Evolutionary conservation across 257 asterid genomes (phyloP), one percentile per base, ranked within the genome.

Genomic region (Linaria vulgaris): DNA sequence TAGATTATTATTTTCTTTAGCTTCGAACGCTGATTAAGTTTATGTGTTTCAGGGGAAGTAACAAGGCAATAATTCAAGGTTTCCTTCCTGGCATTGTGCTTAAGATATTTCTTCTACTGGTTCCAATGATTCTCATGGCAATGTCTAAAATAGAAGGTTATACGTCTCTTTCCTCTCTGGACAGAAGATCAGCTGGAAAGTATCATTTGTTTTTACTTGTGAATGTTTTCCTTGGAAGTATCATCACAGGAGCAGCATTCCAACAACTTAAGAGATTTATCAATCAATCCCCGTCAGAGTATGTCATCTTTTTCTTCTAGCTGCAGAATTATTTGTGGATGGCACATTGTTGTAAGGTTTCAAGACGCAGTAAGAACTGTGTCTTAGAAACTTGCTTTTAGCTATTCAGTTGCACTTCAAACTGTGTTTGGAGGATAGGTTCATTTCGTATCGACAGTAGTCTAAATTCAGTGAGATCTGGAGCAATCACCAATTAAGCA

Each of bases 191-290:
- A 19, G 97, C 97, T 8, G 87, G 78, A 54, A 91, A 85, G 74
- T 88, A 77, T 67, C 89, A 91, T 76, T 67, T 91, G 69, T 91
- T 91, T 69, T 8, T 85, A 59, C 87, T 91, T 34, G 86, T 91
- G 38, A 88, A 88, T 52, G 95, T 88, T 69, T 91, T 91, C 81
- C 72, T 91, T 47, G 96, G 95, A 70, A 91, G 97, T 70, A 81
- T 91, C 68, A 63, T 85, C 63, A 59, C 95, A 22, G 97, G 96
- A 60, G 86, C 97, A 69, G 96, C 97, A 66, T 88, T 90, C 65
- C 72, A 90, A 73, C 97, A 90, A 78, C 92, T 90, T 10, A 30
- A 87, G 25, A 79, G 56, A 69, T 83, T 87, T 64, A 72, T 87
- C 45, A 60, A 83, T 57, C 88, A 90, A 61, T 31, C 96, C 64